Conservation (phyloP, 805 yeast species). For the Tetrapisispora phaffii region DNA sequence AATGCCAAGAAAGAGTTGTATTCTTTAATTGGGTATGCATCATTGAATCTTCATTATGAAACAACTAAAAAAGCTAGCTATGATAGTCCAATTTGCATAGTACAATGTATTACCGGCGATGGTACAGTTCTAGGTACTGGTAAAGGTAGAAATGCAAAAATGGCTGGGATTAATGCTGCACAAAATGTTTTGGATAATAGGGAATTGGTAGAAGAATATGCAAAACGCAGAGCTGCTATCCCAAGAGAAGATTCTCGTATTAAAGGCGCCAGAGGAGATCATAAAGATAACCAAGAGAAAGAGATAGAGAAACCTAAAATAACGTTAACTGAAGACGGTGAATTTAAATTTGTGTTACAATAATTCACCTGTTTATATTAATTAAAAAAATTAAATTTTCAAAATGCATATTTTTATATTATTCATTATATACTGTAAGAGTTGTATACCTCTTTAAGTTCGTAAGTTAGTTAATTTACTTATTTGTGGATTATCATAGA, state of each 20-base stretch:
- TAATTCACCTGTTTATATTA: not conserved
- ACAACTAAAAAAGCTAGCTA: conserved; percentile 32
- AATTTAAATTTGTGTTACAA: conserved; percentile 8
- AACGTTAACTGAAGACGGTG: conserved; percentile 6
- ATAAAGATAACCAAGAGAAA: conserved; percentile 2
- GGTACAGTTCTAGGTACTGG: conserved; percentile 64
- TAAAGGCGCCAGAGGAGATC: conserved; percentile 4
- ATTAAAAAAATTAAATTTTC: too few species aligned
- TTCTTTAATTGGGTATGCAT: conserved; percentile 68
- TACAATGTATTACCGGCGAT: conserved; percentile 55
- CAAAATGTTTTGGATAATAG: conserved; percentile 60
- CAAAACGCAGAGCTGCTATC: conserved; percentile 42
- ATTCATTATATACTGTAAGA: not conserved
- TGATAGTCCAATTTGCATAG: conserved; percentile 38
- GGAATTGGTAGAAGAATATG: conserved; percentile 52
- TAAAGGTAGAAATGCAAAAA: conserved; percentile 54
- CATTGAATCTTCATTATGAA: conserved; percentile 50
- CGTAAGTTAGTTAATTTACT: too few species aligned
- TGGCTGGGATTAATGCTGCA: conserved; percentile 82
- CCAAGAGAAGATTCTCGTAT: conserved; percentile 34
- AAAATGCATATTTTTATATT: not conserved
- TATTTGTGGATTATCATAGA: too few species aligned
- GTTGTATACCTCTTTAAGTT: too few species aligned
- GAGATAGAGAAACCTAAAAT: not conserved
- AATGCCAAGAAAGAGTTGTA: conserved; percentile 75